A percentile compares a stretch with the other conserved stretches of the same genome.
phyloP scores from a whole-genome alignment of 2,329 filamentous ascomycete genomes.

The Immersiporthe knoxdaviesiana region DNA sequence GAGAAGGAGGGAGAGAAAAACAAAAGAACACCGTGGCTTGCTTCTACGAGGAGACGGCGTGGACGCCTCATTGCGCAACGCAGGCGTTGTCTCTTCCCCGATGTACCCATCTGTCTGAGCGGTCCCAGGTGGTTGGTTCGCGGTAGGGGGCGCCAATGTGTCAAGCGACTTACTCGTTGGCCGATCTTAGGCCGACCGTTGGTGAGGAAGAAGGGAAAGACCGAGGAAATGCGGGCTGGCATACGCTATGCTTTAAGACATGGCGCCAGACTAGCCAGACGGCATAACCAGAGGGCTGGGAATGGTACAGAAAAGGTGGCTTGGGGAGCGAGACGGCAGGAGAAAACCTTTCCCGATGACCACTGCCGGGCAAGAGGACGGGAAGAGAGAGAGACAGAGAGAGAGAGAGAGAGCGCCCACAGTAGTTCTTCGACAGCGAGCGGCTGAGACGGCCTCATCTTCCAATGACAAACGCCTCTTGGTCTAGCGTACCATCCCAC shows the following conservation, averaged over 20 bases:
- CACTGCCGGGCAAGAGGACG: slow-evolving; percentile 20
- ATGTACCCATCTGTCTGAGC: neutral
- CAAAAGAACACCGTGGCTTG: neutral
- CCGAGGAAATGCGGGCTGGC: slow-evolving; percentile 14
- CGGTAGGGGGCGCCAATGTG: neutral
- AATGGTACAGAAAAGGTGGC: slow-evolving; percentile 5
- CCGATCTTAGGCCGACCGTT: slow-evolving; percentile 12
- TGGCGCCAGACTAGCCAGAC: slow-evolving; percentile 15
- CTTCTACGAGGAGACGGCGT: neutral
- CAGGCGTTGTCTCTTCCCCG: neutral
- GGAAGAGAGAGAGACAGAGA: no score
- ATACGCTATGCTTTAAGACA: slow-evolving; percentile 20
- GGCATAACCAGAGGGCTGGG: slow-evolving; percentile 12
- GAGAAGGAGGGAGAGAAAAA: neutral
- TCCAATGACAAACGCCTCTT: slow-evolving; percentile 14
- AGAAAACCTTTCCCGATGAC: slow-evolving; percentile 2
- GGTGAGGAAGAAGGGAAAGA: neutral
- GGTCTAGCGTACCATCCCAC: slow-evolving; percentile 26
- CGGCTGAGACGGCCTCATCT: slow-evolving; percentile 20
- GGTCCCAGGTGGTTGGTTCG: neutral
- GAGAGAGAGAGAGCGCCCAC: no score
- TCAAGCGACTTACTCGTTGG: neutral
- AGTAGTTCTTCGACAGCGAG: slow-evolving; percentile 7
- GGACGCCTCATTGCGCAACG: neutral
- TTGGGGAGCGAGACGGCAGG: neutral